Conservation (phyloP, 2,329 filamentous ascomycete genomes). For the Magnaporthiopsis rhizophila region DNA sequence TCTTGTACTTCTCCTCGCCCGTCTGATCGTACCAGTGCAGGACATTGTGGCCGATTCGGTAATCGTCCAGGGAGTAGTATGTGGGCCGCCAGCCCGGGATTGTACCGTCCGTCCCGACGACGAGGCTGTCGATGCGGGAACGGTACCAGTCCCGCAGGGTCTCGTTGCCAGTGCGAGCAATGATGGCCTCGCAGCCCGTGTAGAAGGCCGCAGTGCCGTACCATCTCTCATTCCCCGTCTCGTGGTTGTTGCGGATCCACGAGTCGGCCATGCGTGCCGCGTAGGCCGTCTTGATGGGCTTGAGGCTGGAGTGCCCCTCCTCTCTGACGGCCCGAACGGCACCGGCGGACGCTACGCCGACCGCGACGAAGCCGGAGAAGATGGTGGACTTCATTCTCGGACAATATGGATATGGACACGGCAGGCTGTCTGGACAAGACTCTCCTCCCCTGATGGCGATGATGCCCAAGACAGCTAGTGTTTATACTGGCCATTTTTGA, state of each 20-base stretch:
- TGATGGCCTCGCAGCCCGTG: slow-evolving; percentile 6
- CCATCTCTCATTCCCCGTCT: neutral
- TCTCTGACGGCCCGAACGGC: neutral
- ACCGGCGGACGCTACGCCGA: neutral
- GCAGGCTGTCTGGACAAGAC: neutral
- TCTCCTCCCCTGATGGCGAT: neutral
- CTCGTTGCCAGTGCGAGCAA: slow-evolving; percentile 4
- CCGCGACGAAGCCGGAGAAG: neutral
- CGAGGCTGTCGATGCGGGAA: slow-evolving; percentile 1
- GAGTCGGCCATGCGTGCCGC: slow-evolving; percentile 5
- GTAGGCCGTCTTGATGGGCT: slow-evolving; percentile 4
- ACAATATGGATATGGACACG: neutral
- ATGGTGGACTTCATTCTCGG: neutral
- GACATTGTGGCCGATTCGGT: slow-evolving; percentile 6
- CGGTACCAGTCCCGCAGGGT: slow-evolving; percentile 6
- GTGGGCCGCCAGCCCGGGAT: slow-evolving; percentile 4
- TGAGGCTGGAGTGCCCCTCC: neutral
- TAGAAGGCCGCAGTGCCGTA: slow-evolving; percentile 4
- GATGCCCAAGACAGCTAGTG: too few relatives aligned
- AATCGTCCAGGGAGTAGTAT: slow-evolving; percentile 6
- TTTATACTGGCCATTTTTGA: neutral
- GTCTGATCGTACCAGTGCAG: slow-evolving; percentile 18
- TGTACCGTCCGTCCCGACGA: slow-evolving; percentile 1
- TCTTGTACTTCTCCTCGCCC: slow-evolving; percentile 37
- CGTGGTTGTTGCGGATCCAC: slow-evolving; percentile 6